Base-by-base conservation (phyloP, 441 rosid species). In the Gossypium davidsonii region DNA sequence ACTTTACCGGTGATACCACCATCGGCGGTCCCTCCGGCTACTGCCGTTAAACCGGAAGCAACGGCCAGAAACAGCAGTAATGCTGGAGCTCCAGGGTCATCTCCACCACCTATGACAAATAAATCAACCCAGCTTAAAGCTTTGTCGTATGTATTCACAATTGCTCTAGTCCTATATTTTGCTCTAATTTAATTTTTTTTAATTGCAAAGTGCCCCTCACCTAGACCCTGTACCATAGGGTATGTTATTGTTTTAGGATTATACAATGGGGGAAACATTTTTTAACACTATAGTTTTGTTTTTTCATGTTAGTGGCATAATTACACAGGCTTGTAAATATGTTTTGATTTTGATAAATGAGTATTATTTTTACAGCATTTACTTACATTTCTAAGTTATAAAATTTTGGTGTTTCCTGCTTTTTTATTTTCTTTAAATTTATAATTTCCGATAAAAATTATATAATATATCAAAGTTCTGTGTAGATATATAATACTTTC, bases 31-130 rank as follows among this genome's bases (percentile, higher is more conserved):
- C 81, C 94, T 6, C 94, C 97, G 1, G 82, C 84, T 10, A 80
- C 76, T 60, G 86, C 93, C 23, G 78, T 87, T 21, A 81, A 87
- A 0, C 99, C 99, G 0, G 81, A 85, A 85, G 94, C 91, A 57
- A 85, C 87, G 1, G 62, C 85, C 37, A 76, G 82, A 25, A 69
- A 67, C 10, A 14, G 17, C 25, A 31, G 73, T 46, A 60, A 17
- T 39, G 46, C 81, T 26, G 56, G 37, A 6, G 11, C 14, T 44
- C 46, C 86, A 23, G 80, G 71, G 0, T 77, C 76, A 49, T 60
- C 85, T 2, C 73, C 87, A 6, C 73, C 87, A 6, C 78, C 85
- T 57, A 3, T 60, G 17, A 70, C 72, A 18, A 80, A 53, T 39
- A 60, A 70, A 61, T 81, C 91, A 1, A 28, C 76, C 4, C 80